Conservation (phyloP, 495 filamentous ascomycete genomes). For the Talaromyces adpressus region DNA sequence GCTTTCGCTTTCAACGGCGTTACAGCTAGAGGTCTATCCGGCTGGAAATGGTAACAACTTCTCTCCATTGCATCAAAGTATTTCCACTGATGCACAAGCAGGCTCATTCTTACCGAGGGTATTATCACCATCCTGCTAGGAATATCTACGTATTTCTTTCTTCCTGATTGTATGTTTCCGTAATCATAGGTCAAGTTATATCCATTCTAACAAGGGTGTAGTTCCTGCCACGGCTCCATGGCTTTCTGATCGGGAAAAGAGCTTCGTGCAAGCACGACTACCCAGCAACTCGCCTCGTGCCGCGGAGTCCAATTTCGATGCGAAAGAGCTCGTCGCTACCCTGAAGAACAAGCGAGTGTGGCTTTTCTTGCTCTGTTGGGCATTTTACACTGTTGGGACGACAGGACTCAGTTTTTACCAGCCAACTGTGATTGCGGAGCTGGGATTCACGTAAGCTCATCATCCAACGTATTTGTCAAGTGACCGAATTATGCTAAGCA, state of each 20-base stretch:
- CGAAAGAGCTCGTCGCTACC: conserved; percentile 22
- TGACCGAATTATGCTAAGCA: neutral
- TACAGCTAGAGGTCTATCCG: conserved; percentile 24
- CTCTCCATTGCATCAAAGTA: no score
- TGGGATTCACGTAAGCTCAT: conserved; percentile 29
- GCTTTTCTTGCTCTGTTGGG: conserved; percentile 31
- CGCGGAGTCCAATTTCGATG: conserved; percentile 28
- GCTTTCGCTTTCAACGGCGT: conserved; percentile 32
- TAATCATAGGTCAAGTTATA: neutral
- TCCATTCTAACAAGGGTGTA: conserved; percentile 8
- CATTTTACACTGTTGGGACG: conserved; percentile 33
- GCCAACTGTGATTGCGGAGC: conserved; percentile 34
- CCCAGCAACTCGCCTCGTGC: conserved; percentile 31
- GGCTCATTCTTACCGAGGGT: conserved; percentile 32
- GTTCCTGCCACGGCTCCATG: conserved; percentile 32
- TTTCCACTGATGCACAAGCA: neutral
- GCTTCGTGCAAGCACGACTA: conserved; percentile 35
- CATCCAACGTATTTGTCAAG: neutral
- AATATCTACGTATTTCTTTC: conserved; percentile 24
- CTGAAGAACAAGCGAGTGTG: conserved; percentile 24
- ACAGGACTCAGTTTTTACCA: conserved; percentile 38
- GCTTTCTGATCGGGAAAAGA: conserved; percentile 32
- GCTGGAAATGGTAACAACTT: conserved; percentile 32
- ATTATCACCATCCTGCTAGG: conserved; percentile 29
- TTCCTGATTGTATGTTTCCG: conserved; percentile 30